Conservation (phyloP, 257 asterid species). For the Nicotiana paniculata region DNA sequence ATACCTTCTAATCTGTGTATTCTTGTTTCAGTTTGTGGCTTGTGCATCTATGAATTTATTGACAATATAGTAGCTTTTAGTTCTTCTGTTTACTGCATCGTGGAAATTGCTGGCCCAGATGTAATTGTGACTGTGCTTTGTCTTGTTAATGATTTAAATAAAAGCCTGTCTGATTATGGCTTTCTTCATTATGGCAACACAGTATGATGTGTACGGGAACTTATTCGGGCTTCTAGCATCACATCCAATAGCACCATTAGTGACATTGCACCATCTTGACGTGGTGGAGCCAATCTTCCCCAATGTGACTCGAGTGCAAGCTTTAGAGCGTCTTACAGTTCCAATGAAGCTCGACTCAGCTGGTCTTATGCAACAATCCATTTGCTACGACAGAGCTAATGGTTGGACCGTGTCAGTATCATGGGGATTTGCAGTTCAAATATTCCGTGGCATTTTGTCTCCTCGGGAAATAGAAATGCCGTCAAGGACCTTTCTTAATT, state of each 20-base stretch:
- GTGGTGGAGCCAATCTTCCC: constrained; percentile 89
- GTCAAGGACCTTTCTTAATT: constrained; percentile 77
- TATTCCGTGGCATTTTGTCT: constrained; percentile 67
- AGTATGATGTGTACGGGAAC: constrained; percentile 75
- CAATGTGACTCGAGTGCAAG: constrained; percentile 48
- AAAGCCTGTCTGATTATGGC: constrained; percentile 8
- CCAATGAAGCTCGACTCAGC: constrained; percentile 77
- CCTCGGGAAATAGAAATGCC: constrained; percentile 90
- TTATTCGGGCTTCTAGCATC: constrained; percentile 70
- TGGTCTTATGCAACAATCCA: constrained; percentile 76
- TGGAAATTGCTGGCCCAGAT: neutral
- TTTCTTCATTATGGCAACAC: constrained; percentile 19
- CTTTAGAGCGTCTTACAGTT: constrained; percentile 43
- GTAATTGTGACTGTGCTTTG: neutral
- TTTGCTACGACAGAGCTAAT: constrained; percentile 56
- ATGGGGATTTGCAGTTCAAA: constrained; percentile 81
- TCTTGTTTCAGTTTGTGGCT: neutral
- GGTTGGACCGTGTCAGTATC: constrained; percentile 72
- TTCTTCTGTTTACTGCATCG: neutral
- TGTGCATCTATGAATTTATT: neutral
- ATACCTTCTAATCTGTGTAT: neutral
- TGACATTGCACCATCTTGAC: constrained; percentile 77
- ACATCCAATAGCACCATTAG: constrained; percentile 72
- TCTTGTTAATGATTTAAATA: neutral
- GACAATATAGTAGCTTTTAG: neutral